Conservation (phyloP, 164 flowering plant genomes). For the Echeveria elegans region DNA sequence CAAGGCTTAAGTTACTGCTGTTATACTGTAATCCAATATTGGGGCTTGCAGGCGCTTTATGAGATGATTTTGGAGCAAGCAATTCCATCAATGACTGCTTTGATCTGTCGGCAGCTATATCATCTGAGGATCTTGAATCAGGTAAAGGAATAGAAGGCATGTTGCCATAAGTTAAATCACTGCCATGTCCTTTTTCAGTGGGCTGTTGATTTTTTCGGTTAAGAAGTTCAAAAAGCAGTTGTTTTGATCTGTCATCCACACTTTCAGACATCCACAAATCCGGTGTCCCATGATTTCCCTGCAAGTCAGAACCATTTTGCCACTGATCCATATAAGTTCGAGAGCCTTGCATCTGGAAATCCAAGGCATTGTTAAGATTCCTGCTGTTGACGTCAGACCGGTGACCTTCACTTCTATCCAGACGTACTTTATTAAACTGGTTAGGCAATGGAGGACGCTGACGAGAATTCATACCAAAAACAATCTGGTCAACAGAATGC, state of each 20-base stretch:
- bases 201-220: constrained; percentile 41
- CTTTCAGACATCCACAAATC: constrained; percentile 45
- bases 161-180: constrained; percentile 26
- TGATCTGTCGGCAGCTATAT: constrained; percentile 41
- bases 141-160: constrained; percentile 37
- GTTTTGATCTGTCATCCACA: constrained; percentile 47
- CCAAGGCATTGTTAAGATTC: constrained; percentile 38
- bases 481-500: constrained; percentile 36
- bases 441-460: constrained; percentile 26
- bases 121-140: constrained; percentile 30
- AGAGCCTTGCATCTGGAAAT: constrained; percentile 37
- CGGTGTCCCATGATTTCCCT: constrained; percentile 33
- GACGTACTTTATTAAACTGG: constrained; percentile 32
- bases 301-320: constrained; percentile 31
- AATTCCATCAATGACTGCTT: constrained; percentile 46
- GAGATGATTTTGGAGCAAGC: constrained; percentile 33
- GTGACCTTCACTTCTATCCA: constrained; percentile 32
- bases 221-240: constrained; percentile 45
- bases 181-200: constrained; percentile 21
- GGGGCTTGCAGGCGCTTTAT: background rate
- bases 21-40: background rate
- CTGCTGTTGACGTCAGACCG: constrained; percentile 50
- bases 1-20: background rate
- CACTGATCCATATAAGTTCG: constrained; percentile 39
- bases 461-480: constrained; percentile 33